Base-by-base conservation (phyloP, 495 filamentous ascomycete species). In the Platismatia glauca region DNA sequence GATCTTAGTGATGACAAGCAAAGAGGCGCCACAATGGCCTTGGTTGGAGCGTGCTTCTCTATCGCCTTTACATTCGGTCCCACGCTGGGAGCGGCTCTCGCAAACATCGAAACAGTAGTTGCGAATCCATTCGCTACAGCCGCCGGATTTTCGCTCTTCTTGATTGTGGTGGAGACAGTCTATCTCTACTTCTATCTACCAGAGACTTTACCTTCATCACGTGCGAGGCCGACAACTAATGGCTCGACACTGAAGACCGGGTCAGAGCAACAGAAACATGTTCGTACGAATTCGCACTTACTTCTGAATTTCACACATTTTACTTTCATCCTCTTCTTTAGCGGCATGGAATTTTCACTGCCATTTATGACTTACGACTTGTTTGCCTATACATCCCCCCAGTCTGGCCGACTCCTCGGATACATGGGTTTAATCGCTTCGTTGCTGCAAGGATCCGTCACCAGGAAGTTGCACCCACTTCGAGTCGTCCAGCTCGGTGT, bases 51-150 rank as follows among this genome's bases (percentile, higher is more conserved):
- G 43, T 97, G 95, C 75, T 99, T 99, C 78, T 92, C 88, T 57
- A 89, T 99, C 67, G 92, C 94, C 16, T 99, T 99, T 71, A 97
- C 95, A 1, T 95, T 94, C 69, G 94, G 94, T 0, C 94, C 94
- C 0, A 89, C 91, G 34, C 78, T 99, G 58, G 94, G 94, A 44
- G 94, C 95, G 1, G 90, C 82, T 64, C 77, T 99, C 31, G 85
- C 86, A 60, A 82, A 83, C 24, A 80, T 94, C 57, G 81, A 82
- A 50, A 86, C 83, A 7, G 85, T 97, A 6, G 84, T 86, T 3
- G 86, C 86, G 46, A 99, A 99, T 70, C 94, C 94, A 0, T 99
- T 97, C 71, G 91, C 90, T 7, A 89, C 89, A 0, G 90, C 95
- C 4, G 94, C 94, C 3, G 84, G 85, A 7, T 89, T 97, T 34